Percentiles rank a stretch among this genome's conserved stretches.
phyloP scores from a whole-genome alignment of 495 filamentous ascomycete genomes.

The Cudoniella acicularis region DNA sequence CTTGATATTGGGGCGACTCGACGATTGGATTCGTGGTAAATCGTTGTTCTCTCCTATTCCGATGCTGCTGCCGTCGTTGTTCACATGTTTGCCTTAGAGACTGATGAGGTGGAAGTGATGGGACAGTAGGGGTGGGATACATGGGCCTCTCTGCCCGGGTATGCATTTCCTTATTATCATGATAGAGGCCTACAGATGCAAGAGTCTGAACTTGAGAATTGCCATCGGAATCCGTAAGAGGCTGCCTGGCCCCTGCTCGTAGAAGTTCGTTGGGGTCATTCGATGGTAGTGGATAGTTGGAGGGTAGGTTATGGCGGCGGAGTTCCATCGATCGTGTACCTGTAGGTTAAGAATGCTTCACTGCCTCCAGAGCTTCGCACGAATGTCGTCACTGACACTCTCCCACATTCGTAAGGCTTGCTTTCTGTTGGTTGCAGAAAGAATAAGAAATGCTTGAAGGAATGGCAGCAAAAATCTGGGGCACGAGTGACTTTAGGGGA shows the following conservation, averaged over 20 bases:
- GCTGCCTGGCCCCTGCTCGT: slow-evolving; percentile 31
- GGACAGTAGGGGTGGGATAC: slow-evolving; percentile 27
- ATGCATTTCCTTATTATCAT: slow-evolving; percentile 28
- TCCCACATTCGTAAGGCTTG: slow-evolving; percentile 5
- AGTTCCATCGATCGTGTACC: slow-evolving; percentile 18
- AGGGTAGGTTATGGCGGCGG: slow-evolving; percentile 15
- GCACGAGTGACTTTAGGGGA: slow-evolving; percentile 30
- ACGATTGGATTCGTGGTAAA: slow-evolving; percentile 45
- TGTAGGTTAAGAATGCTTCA: slow-evolving; percentile 21
- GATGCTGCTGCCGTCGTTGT: slow-evolving; percentile 24
- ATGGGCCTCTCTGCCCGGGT: slow-evolving; percentile 14
- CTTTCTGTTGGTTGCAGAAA: slow-evolving; percentile 14
- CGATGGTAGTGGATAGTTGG: slow-evolving; percentile 10
- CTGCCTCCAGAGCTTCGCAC: slow-evolving; percentile 9
- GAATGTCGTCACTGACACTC: slow-evolving; percentile 14
- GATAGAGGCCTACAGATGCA: slow-evolving; percentile 32
- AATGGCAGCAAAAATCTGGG: slow-evolving; percentile 46
- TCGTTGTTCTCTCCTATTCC: slow-evolving; percentile 9
- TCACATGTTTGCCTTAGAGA: slow-evolving; percentile 28
- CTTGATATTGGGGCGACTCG: slow-evolving; percentile 55
- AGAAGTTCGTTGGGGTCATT: slow-evolving; percentile 23
- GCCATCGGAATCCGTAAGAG: slow-evolving; percentile 45
- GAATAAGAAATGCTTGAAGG: slow-evolving; percentile 42
- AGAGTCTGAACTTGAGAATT: slow-evolving; percentile 43
- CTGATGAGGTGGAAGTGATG: slow-evolving; percentile 24